Evolutionary conservation across 345 rosid genomes (phyloP), one percentile per base, ranked within the genome.

Genomic region (Syzygium grande): DNA sequence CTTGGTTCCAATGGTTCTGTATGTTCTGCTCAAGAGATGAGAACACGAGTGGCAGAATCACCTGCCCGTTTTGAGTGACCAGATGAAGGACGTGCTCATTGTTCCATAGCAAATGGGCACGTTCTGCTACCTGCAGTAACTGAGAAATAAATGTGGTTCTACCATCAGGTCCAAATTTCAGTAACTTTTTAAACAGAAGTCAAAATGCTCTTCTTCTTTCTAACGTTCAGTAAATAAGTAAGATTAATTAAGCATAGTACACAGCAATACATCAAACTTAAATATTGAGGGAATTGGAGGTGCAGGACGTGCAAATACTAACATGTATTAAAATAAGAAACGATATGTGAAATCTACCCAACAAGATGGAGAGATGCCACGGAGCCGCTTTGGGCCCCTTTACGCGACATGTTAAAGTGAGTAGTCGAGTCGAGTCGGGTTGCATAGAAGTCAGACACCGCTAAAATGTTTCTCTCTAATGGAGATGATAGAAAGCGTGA

Each of bases 41-140:
- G 88, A 92, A 86, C 80, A 94, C 88, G 3, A 94, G 90, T 38
- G 98, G 98, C 86, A 93, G 88, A 78, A 96, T 92, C 87, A 90
- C 95, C 46, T 93, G 94, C 61, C 94, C 88, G 85, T 96, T 93
- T 13, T 93, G 91, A 23, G 90, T 88, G 12, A 94, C 87, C 16
- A 93, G 97, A 65, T 91, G 91, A 29, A 94, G 91, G 90, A 96
- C 51, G 77, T 92, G 95, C 89, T 94, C 97, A 6, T 96, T 96
- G 92, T 94, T 93, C 97, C 94, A 94, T 30, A 96, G 89, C 92
- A 96, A 89, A 90, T 94, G 98, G 34, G 97, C 97, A 56, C 98
- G 93, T 91, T 96, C 97, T 4, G 98, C 95, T 78, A 96, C 97
- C 98, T 96, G 93, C 87, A 92, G 85, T 22, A 30, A 46, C n/a